A percentile compares a stretch with the other conserved stretches of the same genome.
phyloP scores from a whole-genome alignment of 2,329 filamentous ascomycete genomes.

The Arthrobotrys megalospora region DNA sequence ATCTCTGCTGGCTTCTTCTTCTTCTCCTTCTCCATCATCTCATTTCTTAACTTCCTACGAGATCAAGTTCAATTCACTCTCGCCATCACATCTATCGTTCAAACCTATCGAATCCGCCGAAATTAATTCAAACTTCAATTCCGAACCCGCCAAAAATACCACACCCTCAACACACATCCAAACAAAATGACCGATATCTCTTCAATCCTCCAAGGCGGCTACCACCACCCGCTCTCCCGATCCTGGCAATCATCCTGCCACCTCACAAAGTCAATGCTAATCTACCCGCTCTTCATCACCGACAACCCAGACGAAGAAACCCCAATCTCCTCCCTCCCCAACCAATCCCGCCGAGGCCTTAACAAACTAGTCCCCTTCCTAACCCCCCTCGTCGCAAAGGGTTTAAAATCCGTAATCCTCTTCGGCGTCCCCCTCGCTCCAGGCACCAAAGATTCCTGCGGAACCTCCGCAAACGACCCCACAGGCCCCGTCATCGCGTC shows the following conservation, averaged over 20 bases:
- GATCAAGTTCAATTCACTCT: too few species aligned
- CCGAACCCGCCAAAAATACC: constrained; percentile 28
- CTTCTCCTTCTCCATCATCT: too few species aligned
- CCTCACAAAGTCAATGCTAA: constrained; percentile 97
- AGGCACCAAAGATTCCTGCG: constrained; percentile 88
- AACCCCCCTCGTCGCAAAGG: constrained; percentile 87
- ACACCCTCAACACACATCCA: constrained; percentile 34
- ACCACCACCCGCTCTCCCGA: constrained; percentile 83
- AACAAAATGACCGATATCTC: constrained; percentile 75
- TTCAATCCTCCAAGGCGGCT: constrained; percentile 86
- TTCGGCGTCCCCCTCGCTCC: constrained; percentile 92
- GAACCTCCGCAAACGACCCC: constrained; percentile 92
- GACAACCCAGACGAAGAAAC: constrained; percentile 94
- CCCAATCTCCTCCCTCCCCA: constrained; percentile 89
- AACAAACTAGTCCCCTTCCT: constrained; percentile 89
- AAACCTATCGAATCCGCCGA: neutral
- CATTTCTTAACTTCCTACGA: too few species aligned
- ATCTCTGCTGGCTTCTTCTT: too few species aligned
- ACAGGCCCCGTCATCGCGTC: constrained; percentile 69
- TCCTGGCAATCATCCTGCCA: constrained; percentile 88
- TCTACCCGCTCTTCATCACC: constrained; percentile 96
- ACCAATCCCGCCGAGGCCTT: constrained; percentile 85
- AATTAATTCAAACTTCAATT: too few species aligned
- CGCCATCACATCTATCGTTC: too few species aligned
- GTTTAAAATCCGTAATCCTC: constrained; percentile 91